These are phyloP conservation scores for Metschnikowia orientalis DNA, from an alignment of 805 yeast species.

Conservation along the genomic window DNA sequence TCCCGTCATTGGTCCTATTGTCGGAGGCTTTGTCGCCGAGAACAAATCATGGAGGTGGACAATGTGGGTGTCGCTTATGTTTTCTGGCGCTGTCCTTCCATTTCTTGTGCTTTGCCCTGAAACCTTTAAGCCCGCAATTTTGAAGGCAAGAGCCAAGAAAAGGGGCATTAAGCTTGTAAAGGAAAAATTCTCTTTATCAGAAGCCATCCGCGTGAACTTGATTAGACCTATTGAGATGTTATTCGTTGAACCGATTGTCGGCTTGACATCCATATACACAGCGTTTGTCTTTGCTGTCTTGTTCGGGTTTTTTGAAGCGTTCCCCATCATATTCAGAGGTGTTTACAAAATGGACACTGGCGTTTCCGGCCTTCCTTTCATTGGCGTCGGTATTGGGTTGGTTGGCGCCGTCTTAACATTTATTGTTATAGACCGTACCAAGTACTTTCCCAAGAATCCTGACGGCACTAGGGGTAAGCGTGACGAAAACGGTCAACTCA, in stretches of 20 bases:
- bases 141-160: constrained; percentile 30
- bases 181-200: constrained; percentile 35
- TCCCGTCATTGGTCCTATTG: constrained; percentile 20
- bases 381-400: constrained; percentile 70
- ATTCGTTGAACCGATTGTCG: constrained; percentile 67
- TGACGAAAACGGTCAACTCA: constrained; percentile 52
- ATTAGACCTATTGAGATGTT: constrained; percentile 67
- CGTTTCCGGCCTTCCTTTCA: constrained; percentile 62
- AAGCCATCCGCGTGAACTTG: constrained; percentile 47
- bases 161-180: constrained; percentile 49
- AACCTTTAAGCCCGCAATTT: constrained; percentile 17
- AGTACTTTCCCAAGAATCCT: constrained; percentile 52
- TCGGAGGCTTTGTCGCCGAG: constrained; percentile 39
- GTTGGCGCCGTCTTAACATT: constrained; percentile 51
- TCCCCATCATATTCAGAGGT: constrained; percentile 68
- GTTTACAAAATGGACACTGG: constrained; percentile 57
- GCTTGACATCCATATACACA: constrained; percentile 62
- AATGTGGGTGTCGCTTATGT: constrained; percentile 20
- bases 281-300: constrained; percentile 75
- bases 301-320: constrained; percentile 78
- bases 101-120: constrained; percentile 16
- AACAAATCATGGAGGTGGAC: constrained; percentile 31
- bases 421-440: constrained; percentile 43
- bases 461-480: constrained; percentile 58
- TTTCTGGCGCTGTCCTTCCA: constrained; percentile 16